Percentiles rank a stretch among this genome's conserved stretches.
These are phyloP conservation scores for Alternaria postmessia DNA, from an alignment of 2,329 filamentous ascomycete genomes.

Conservation along the genomic window DNA sequence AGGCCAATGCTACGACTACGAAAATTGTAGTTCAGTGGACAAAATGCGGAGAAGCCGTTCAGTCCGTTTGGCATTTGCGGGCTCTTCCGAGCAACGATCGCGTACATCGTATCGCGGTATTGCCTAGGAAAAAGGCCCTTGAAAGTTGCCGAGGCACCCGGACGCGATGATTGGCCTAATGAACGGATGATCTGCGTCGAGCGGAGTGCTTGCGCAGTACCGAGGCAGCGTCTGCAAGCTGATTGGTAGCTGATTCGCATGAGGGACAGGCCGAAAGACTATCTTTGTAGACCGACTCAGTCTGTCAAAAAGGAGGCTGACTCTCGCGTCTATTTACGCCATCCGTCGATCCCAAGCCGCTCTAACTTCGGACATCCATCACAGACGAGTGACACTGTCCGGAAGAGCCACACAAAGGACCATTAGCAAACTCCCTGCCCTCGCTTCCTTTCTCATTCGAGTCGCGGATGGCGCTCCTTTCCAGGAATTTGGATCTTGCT, in stretches of 20 bases:
- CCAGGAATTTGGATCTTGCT: neutral
- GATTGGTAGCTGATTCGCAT: neutral
- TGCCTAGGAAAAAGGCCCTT: neutral
- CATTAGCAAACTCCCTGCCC: neutral
- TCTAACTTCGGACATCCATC: neutral
- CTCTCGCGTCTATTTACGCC: neutral
- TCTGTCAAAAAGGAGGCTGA: neutral
- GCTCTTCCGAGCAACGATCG: neutral
- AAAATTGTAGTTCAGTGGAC: neutral
- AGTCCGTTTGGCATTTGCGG: neutral
- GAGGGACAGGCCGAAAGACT: neutral
- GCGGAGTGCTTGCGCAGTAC: neutral
- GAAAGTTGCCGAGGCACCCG: neutral
- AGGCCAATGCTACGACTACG: neutral
- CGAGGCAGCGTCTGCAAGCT: neutral
- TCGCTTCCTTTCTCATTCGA: neutral
- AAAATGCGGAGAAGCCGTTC: neutral
- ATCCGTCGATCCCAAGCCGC: neutral
- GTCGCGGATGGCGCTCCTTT: neutral
- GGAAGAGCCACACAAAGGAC: neutral
- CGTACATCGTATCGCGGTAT: neutral
- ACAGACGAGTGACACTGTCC: neutral
- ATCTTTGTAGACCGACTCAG: neutral
- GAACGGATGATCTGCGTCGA: neutral
- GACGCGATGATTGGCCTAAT: neutral